Evolutionary conservation across 1,284 basidiomycete species (phyloP).

Genomic region (Fomitopsis pinicola): DNA sequence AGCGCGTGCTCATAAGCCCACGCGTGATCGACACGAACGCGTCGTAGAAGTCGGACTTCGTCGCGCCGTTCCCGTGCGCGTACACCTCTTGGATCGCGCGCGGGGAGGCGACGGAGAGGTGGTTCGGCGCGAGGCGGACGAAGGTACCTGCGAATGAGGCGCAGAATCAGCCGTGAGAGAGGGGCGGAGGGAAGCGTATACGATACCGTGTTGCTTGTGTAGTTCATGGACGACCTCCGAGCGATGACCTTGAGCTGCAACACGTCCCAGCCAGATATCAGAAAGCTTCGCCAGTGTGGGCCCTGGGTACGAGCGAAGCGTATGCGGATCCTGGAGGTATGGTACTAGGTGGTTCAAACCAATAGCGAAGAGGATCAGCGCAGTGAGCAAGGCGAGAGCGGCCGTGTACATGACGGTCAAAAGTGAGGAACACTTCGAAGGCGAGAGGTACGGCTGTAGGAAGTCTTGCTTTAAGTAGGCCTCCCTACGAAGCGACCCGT

Average conservation of each 20-base stretch:
- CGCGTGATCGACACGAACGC: constrained; percentile 31
- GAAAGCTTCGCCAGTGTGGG: constrained; percentile 41
- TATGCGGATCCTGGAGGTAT: constrained; percentile 27
- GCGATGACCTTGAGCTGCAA: constrained; percentile 35
- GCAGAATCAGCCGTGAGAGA: neutral
- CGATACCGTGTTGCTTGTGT: constrained; percentile 43
- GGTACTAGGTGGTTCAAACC: constrained; percentile 14
- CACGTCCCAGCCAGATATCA: constrained; percentile 42
- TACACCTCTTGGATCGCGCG: constrained; percentile 39
- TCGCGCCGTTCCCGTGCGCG: constrained; percentile 30
- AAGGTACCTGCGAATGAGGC: constrained; percentile 28
- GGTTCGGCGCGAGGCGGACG: constrained; percentile 46
- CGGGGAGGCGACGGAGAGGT: constrained; percentile 45
- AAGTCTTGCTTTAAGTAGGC: no score
- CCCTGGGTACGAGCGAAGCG: constrained; percentile 34
- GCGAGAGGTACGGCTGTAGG: neutral
- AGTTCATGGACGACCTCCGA: constrained; percentile 38
- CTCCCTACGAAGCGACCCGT: no score
- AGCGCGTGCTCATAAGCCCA: constrained; percentile 42
- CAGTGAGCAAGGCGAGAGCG: neutral
- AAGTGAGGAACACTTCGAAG: neutral
- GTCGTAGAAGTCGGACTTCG: constrained; percentile 42
- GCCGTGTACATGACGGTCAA: neutral
- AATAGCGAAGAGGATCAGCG: neutral
- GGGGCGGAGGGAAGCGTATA: neutral